A percentile compares a stretch with the other conserved stretches of the same genome.
phyloP scores from a whole-genome alignment of 2,329 filamentous ascomycete genomes.

The Fusarium xyrophilum region DNA sequence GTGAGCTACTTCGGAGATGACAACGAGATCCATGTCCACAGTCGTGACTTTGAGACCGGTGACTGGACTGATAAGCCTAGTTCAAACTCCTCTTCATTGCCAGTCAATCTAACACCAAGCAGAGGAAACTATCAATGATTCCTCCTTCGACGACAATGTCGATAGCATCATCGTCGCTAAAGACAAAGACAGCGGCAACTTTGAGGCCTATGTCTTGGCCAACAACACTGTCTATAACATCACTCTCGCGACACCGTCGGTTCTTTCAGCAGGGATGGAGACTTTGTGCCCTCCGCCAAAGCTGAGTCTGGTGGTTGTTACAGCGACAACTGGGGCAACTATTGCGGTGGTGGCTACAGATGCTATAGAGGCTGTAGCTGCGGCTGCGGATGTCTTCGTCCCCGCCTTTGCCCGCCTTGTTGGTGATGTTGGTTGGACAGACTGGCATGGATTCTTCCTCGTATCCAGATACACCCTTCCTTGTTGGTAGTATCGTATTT shows the following conservation, averaged over 20 bases:
- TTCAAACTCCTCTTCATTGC: rapidly evolving
- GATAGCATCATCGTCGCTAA: neutral
- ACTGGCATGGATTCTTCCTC: too few relatives aligned
- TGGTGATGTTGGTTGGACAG: neutral
- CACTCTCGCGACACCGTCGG: neutral
- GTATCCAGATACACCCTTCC: too few relatives aligned
- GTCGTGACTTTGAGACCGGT: neutral
- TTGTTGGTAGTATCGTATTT: neutral
- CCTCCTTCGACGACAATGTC: neutral
- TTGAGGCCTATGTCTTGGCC: neutral
- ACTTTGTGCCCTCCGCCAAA: neutral
- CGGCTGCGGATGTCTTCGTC: too few relatives aligned
- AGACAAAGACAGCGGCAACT: neutral
- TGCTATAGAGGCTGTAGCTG: neutral
- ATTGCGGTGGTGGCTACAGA: neutral
- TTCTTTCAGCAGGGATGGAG: rapidly evolving
- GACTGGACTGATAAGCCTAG: neutral
- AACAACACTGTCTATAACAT: neutral
- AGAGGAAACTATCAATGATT: neutral
- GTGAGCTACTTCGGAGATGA: neutral
- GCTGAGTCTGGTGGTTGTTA: neutral
- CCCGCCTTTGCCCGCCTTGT: neutral
- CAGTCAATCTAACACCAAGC: neutral
- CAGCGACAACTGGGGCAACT: neutral
- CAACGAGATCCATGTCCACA: neutral